Evolutionary conservation across 1,284 basidiomycete species (phyloP), one percentile per base, ranked within the genome.

Genomic region (Rhodofomes roseus): DNA sequence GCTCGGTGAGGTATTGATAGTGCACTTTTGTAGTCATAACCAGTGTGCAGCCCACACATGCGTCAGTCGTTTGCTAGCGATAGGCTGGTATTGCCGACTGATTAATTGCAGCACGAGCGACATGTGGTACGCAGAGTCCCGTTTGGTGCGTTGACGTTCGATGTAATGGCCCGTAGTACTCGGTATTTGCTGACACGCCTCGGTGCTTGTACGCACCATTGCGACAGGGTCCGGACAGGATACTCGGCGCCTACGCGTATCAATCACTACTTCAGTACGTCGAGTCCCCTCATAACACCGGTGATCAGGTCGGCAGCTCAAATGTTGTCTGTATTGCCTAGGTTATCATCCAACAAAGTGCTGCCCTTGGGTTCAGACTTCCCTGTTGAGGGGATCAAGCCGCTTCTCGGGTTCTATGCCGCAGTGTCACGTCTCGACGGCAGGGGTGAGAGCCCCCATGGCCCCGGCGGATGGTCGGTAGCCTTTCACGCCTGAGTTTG

Each of bases 31-130:
- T 52, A 94, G 92, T 97, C 18, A 92, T 97, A 66, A 83, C 91
- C 1, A 96, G 94, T 64, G 92, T 96, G 25, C 96, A 98, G 69
- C 95, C 96, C 0, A 96, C 93, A 0, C 95, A 98, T 71, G 93
- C 82, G 87, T 90, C 70, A 76, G 85, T 73, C 14, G 56, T 36
- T 11, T 56, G 56, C 52, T 53, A 11, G 25, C 31, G 11, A 16
- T 3, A 43, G 31, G 23, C 11, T 51, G 25, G 27, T 16, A 9
- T 53, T 18, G 44, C 34, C 44, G 46, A 12, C 27, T 59, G 36
- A 56, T n/a, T 54, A 7, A 11, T 51, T 39, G 37, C 65, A 90
- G 85, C 22, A 93, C 92, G 44, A 92, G 87, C 57, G 93, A 97
- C 70, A 96, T 97, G 95, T 84, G 84, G 75, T 97, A 96, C 66